Evolutionary conservation across 495 filamentous ascomycete genomes (phyloP), one percentile per base, ranked within the genome.

Genomic region (Pseudoneurospora amorphoporcata): DNA sequence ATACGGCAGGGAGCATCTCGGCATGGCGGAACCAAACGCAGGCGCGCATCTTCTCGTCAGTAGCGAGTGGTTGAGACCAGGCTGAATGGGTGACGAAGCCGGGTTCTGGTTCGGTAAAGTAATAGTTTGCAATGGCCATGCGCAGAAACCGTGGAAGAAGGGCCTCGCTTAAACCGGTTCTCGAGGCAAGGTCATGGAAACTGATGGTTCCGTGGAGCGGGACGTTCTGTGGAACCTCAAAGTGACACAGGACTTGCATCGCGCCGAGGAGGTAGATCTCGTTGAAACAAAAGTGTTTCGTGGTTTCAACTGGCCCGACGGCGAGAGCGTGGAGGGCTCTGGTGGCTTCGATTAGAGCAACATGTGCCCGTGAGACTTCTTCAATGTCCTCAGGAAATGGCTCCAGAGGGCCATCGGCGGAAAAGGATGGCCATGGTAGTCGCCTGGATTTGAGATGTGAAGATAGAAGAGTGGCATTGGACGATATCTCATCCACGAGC

Each of bases 1-100:
- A 74, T 90, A 96, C 80, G 90, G 95, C 19, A 92, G 91, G 91
- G 84, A 88, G 70, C 82, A 83, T 70, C 87, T 94, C 35, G 88
- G 90, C 47, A 14, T 73, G 58, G n/a, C 73, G 42, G 40, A 71
- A 74, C 71, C 73, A 72, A 5, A 77, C 68, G 38, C 70, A 73
- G n/a, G 75, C 73, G 68, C 70, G 65, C 74, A 76, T 73, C 32
- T 73, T 71, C 53, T 75, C 72, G 69, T 76, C 77, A 32, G 43
- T 69, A 14, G 73, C 73, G 37, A 76, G 78, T 4, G 39, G 41
- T 29, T 35, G 69, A 35, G 73, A 83, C 17, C 73, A 73, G n/a
- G 81, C 79, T 23, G 77, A 81, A 69, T 84, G 82, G n/a, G 73
- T 71, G 58, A 84, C 74, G 23, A 74, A 40, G 12, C 76, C 76